Conservation (phyloP, 805 yeast species). For the Wickerhamiella parazyma region DNA sequence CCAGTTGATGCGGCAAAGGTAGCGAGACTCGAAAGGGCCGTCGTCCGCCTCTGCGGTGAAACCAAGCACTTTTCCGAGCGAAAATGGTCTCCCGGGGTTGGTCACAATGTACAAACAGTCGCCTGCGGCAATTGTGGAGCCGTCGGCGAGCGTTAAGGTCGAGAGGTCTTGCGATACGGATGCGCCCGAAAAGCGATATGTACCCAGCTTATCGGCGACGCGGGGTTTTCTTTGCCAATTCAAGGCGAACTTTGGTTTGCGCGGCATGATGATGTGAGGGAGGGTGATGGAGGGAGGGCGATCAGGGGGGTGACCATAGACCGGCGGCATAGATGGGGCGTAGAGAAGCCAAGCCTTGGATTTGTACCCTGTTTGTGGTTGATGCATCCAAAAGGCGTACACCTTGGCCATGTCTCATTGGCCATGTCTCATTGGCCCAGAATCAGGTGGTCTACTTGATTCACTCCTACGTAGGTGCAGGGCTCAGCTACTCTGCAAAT, state of each 20-base stretch:
- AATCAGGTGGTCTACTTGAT: no score
- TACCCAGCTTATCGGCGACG: conserved; percentile 19
- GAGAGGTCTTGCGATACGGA: conserved; percentile 23
- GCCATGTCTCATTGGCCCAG: no score
- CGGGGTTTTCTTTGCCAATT: conserved; percentile 24
- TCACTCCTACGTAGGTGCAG: no score
- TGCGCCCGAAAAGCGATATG: conserved; percentile 30
- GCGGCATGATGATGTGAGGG: neutral
- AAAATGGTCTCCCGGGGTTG: conserved; percentile 91
- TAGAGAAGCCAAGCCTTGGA: no score
- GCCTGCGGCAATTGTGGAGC: conserved; percentile 19
- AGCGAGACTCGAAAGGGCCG: conserved; percentile 37
- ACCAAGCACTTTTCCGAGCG: conserved; percentile 72
- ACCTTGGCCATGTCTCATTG: no score
- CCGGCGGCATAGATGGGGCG: no score
- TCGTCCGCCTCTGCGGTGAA: conserved; percentile 29
- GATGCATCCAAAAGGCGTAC: no score
- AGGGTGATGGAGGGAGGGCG: no score
- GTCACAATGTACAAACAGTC: conserved; percentile 73
- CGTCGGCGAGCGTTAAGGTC: conserved; percentile 21
- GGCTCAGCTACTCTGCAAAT: no score
- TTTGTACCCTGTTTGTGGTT: no score
- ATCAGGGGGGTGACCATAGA: no score
- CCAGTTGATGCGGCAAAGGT: conserved; percentile 70
- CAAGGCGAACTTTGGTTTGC: conserved; percentile 13